Base-by-base conservation (phyloP, 1,139 yeast genomes). In the Debaryomyces subglobosus region DNA sequence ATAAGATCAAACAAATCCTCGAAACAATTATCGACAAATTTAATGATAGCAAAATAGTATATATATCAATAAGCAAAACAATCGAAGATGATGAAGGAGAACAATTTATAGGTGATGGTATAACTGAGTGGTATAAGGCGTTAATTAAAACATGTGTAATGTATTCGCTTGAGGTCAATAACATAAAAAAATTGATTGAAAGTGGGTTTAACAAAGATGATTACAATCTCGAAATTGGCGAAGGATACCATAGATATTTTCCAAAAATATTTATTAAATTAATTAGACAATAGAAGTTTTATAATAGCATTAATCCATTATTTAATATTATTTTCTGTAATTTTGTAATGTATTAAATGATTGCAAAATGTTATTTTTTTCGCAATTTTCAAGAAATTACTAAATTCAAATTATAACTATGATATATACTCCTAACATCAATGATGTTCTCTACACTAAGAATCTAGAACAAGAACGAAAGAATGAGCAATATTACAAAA, bases 211-310 rank as follows among this genome's bases (percentile, higher is more conserved):
- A 33, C 35, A 39, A 52, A 7, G 45, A 54, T 1, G 45, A 44
- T 4, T 58, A 58, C 37, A 56, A 48, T 33, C 54, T 65, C 21
- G 54, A 47, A 1, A 51, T 64, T 7, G 24, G 45, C 3, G 55
- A 58, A 4, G 78, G 77, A 1, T 67, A 67, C 52, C 77, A 77
- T 56, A 59, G 62, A 36, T 73, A 70, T 53, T 77, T 76, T 58
- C 81, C 81, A 4, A 61, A 64, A 21, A 49, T 74, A 32, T 10
- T 13, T 20, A 40, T 40, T 7, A 25, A 38, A 38, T 30, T 12
- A n/a, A 40, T 30, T 20, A 21, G 20, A 29, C 6, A 3, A 40
- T 40, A 40, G 36, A 20, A 18, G 8, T n/a, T 15, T 30, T 40
- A 40, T 8, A 10, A 15, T 15, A 25, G 21, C n/a, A 23, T 21